Conservation (phyloP, 805 yeast genomes). For the Starmera caribaea region DNA sequence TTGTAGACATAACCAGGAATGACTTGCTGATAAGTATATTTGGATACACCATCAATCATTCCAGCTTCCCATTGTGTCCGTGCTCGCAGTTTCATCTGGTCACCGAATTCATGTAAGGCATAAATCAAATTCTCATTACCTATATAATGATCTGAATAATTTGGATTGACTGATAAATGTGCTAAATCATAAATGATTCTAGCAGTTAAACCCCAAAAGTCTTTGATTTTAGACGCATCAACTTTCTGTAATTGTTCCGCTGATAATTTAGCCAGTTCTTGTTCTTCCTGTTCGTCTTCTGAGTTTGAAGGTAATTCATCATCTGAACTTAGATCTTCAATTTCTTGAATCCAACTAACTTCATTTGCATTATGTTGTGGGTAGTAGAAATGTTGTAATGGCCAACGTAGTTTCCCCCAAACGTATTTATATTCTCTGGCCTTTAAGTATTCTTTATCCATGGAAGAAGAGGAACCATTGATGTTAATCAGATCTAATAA, state of each 20-base stretch:
- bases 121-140: constrained; percentile 64
- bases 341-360: constrained; percentile 51
- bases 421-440: constrained; percentile 26
- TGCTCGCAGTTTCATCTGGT: constrained; percentile 38
- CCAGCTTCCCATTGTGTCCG: constrained; percentile 46
- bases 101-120: constrained; percentile 42
- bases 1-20: constrained; percentile 20
- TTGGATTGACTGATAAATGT: constrained; percentile 32
- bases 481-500: constrained; percentile 41
- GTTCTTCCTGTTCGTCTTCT: constrained; percentile 12
- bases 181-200: constrained; percentile 69
- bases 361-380: constrained; percentile 46
- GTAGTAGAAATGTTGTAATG: constrained; percentile 50
- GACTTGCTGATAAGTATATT: constrained; percentile 21
- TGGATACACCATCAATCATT: constrained; percentile 33
- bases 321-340: constrained; percentile 51
- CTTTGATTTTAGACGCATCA: constrained; percentile 35
- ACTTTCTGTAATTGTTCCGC: constrained; percentile 28
- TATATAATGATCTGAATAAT: constrained; percentile 20
- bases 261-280: constrained; percentile 2
- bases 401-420: constrained; percentile 74
- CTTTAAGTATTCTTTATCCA: constrained; percentile 22
- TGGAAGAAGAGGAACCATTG: constrained; percentile 4
- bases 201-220: constrained; percentile 80
- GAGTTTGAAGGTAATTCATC: constrained; percentile 27